Conservation (phyloP, 2,329 filamentous ascomycete species). For the Penicillium hesseltinei region DNA sequence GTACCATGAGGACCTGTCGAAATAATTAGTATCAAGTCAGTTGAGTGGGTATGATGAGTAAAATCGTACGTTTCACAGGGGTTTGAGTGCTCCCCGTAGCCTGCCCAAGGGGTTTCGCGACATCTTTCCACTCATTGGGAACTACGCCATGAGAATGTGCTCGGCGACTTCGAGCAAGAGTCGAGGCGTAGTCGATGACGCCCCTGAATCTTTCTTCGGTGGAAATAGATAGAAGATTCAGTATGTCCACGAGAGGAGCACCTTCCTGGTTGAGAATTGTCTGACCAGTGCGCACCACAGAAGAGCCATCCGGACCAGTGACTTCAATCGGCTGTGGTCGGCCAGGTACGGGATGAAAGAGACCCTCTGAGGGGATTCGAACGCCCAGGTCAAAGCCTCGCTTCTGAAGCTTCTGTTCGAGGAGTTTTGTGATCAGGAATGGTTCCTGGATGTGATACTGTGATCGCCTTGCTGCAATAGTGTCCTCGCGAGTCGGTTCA, state of each 20-base stretch:
- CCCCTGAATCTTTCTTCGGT: constrained; percentile 75
- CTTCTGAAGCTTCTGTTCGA: constrained; percentile 58
- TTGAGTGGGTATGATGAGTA: background rate
- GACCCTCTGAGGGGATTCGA: constrained; percentile 57
- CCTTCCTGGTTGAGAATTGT: constrained; percentile 69
- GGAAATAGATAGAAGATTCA: constrained; percentile 78
- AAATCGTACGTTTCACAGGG: constrained; percentile 41
- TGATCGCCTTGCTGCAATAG: constrained; percentile 60
- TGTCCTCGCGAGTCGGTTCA: constrained; percentile 61
- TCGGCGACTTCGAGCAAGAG: constrained; percentile 68
- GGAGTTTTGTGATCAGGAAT: constrained; percentile 64
- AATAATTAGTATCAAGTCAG: constrained; percentile 14
- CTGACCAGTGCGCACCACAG: constrained; percentile 62
- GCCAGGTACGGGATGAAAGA: constrained; percentile 47
- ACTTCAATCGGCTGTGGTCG: constrained; percentile 48
- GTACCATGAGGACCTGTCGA: constrained; percentile 38
- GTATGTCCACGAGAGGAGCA: constrained; percentile 73
- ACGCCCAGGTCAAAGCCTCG: constrained; percentile 59
- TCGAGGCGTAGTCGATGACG: constrained; percentile 73
- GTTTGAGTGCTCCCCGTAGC: constrained; percentile 39
- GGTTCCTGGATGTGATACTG: constrained; percentile 71
- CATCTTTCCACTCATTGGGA: constrained; percentile 71
- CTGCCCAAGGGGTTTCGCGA: constrained; percentile 52
- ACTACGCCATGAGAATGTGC: constrained; percentile 76
- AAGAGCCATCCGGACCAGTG: constrained; percentile 61